phyloP scores from a whole-genome alignment of 768 basidiomycete species.

The Lentinula lateritia region DNA sequence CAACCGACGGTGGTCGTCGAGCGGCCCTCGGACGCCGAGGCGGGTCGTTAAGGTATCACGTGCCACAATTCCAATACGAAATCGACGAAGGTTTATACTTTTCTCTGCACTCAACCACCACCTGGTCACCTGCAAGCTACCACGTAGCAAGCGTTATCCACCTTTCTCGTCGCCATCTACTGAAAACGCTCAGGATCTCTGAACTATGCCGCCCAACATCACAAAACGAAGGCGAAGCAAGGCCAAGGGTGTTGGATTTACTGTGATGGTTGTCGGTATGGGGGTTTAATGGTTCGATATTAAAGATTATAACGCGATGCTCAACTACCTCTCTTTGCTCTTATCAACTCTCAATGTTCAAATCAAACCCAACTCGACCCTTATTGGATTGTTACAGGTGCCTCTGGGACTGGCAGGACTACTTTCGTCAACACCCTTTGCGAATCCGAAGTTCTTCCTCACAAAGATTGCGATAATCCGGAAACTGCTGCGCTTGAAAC shows the following conservation, averaged over 20 bases:
- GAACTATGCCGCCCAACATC: constrained; percentile 36
- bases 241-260: constrained; percentile 88
- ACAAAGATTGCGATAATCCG: constrained; percentile 60
- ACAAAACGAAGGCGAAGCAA: constrained; percentile 62
- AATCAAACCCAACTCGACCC: constrained; percentile 1
- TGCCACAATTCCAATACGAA: not conserved
- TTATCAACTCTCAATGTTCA: not conserved
- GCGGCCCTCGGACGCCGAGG: not conserved
- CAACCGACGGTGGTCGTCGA: too few relatives aligned
- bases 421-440: constrained; percentile 93
- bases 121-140: not conserved
- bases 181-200: constrained; percentile 1
- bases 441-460: constrained; percentile 68
- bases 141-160: not conserved
- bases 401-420: constrained; percentile 82
- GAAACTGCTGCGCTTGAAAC: constrained; percentile 74
- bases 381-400: constrained; percentile 41
- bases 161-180: not conserved
- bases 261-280: constrained; percentile 86
- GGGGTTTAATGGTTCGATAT: constrained; percentile 10
- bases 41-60: not conserved
- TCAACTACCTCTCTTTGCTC: not conserved
- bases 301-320: not conserved
- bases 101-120: not conserved
- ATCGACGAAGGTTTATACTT: not conserved